Evolutionary conservation across 1,284 basidiomycete genomes (phyloP).

Genomic region (Meira miltonrushii): DNA sequence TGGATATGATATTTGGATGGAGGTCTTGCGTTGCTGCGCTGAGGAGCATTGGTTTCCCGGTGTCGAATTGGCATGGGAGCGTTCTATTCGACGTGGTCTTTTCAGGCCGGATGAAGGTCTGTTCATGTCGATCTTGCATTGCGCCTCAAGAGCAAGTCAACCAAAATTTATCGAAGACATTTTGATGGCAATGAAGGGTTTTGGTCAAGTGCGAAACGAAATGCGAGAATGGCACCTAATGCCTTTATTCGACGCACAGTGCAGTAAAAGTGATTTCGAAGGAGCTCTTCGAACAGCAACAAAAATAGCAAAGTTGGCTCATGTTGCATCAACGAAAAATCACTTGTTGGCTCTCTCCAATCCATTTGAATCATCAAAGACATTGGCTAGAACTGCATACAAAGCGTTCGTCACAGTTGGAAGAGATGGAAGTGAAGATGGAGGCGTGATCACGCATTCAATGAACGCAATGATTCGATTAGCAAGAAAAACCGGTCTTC

Average conservation of each 20-base stretch:
- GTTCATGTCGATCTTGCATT: constrained; percentile 20
- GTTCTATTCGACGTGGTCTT: constrained; percentile 17
- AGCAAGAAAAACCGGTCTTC: constrained; percentile 19
- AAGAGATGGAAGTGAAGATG: constrained; percentile 8
- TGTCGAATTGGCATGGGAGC: constrained; percentile 34
- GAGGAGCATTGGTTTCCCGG: constrained; percentile 29
- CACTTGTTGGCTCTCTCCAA: constrained; percentile 18
- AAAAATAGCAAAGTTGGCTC: constrained; percentile 8
- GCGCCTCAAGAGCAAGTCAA: constrained; percentile 29
- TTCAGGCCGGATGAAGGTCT: constrained; percentile 33
- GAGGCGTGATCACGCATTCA: constrained; percentile 16
- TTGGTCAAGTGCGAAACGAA: background rate
- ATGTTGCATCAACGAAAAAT: constrained; percentile 11
- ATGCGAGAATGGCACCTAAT: constrained; percentile 37
- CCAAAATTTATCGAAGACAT: constrained; percentile 19
- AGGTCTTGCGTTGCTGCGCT: constrained; percentile 30
- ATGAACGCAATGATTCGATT: constrained; percentile 25
- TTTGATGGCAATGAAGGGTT: constrained; percentile 6
- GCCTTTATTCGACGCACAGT: constrained; percentile 36
- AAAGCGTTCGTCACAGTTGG: constrained; percentile 8
- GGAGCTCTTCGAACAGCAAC: constrained; percentile 23
- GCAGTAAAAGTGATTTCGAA: constrained; percentile 18
- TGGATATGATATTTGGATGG: constrained; percentile 27
- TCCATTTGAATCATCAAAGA: constrained; percentile 15
- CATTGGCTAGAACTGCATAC: constrained; percentile 13